Evolutionary conservation across 371 early-diverging fungal species (phyloP).

Genomic region (Lichtheimia hyalospora): DNA sequence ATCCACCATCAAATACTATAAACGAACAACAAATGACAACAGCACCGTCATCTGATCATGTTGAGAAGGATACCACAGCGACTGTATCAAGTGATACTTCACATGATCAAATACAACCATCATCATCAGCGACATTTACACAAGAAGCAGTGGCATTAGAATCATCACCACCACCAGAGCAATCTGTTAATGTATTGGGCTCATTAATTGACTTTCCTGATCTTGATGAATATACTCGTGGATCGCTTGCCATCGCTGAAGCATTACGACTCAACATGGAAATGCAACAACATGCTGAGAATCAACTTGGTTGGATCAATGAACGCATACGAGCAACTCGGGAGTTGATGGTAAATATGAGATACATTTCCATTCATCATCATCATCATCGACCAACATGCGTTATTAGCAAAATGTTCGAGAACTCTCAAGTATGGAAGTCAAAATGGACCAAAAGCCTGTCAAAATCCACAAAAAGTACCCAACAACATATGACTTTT

Average conservation of each 20-base stretch:
- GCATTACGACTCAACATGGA: constrained; percentile 23
- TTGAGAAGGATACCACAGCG: too few relatives aligned
- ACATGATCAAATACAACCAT: too few relatives aligned
- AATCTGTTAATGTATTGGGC: not conserved
- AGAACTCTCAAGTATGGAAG: constrained; percentile 5
- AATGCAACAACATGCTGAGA: constrained; percentile 15
- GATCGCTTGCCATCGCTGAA: constrained; percentile 2
- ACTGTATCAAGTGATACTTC: too few relatives aligned
- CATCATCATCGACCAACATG: not conserved
- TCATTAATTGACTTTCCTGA: not conserved
- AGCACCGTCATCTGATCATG: too few relatives aligned
- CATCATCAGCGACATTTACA: too few relatives aligned
- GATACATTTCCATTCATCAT: not conserved
- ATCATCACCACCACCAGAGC: not conserved
- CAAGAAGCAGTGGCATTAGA: too few relatives aligned
- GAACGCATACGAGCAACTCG: constrained; percentile 12
- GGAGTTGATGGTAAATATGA: constrained; percentile 11
- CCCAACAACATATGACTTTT: constrained; percentile 9
- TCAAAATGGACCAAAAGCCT: not conserved
- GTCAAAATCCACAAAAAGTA: constrained; percentile 11
- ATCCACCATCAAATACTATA: too few relatives aligned
- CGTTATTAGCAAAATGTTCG: constrained; percentile 6
- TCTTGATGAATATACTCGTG: not conserved
- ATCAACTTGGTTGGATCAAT: constrained; percentile 19
- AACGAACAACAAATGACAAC: too few relatives aligned